phyloP scores from a whole-genome alignment of 2,329 filamentous ascomycete species.

The Fusarium veterinarium region DNA sequence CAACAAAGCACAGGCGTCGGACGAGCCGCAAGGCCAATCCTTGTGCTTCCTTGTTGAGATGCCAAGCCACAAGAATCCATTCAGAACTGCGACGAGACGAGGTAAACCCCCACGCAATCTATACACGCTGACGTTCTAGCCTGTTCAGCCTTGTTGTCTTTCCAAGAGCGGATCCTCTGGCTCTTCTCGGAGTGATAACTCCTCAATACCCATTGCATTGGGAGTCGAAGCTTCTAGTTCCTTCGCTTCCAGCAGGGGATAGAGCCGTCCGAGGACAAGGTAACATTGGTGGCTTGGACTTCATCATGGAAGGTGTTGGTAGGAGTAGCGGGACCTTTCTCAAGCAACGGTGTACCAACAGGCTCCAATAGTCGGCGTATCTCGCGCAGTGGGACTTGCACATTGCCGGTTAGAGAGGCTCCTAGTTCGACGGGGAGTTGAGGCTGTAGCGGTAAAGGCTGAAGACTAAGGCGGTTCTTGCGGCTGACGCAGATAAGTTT shows the following conservation, averaged over 20 bases:
- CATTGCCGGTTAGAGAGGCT: background rate
- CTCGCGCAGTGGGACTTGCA: conserved; percentile 8
- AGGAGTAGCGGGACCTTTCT: background rate
- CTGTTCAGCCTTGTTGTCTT: background rate
- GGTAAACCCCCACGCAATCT: background rate
- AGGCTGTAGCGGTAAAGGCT: background rate
- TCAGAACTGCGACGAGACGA: background rate
- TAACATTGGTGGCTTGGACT: background rate
- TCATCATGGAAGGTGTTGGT: background rate
- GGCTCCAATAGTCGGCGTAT: background rate
- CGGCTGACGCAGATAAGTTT: background rate
- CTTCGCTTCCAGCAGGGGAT: conserved; percentile 4
- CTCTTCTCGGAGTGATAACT: conserved; percentile 1
- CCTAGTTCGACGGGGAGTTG: background rate
- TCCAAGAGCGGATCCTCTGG: background rate
- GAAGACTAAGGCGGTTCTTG: background rate
- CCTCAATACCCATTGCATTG: background rate
- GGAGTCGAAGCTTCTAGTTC: background rate
- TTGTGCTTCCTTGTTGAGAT: background rate
- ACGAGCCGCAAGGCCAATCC: background rate
- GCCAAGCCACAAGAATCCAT: background rate
- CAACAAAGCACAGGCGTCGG: background rate
- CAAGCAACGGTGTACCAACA: background rate
- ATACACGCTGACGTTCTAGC: background rate
- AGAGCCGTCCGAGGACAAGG: background rate